Conservation (phyloP, 2,329 filamentous ascomycete genomes). For the Neoscytalidium dimidiatum region DNA sequence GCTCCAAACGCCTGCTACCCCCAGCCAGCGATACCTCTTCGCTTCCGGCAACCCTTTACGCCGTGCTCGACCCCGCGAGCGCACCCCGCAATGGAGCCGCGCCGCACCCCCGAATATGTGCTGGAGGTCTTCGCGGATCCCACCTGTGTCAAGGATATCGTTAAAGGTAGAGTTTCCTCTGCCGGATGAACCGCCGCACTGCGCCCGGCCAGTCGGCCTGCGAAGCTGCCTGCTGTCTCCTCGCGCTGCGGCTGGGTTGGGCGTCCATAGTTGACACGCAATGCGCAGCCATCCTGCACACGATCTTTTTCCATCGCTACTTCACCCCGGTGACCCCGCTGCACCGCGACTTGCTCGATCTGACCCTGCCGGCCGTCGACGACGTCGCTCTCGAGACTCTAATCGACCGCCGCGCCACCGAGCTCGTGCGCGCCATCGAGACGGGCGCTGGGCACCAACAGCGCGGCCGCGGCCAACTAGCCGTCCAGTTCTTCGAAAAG, state of each 20-base stretch:
- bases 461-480: conserved; percentile 73
- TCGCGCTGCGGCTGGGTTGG: background rate
- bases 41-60: background rate
- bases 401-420: conserved; percentile 82
- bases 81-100: conserved; percentile 58
- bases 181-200: background rate
- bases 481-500: conserved; percentile 94
- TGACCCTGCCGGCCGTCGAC: conserved; percentile 85
- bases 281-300: conserved; percentile 78
- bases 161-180: conserved; percentile 67
- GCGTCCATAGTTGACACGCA: conserved; percentile 6
- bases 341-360: conserved; percentile 85
- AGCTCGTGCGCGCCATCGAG: conserved; percentile 76
- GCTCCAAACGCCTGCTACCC: background rate
- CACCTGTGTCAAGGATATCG: conserved; percentile 83
- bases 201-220: background rate
- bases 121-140: conserved; percentile 94
- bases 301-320: conserved; percentile 98
- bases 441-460: conserved; percentile 55
- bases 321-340: conserved; percentile 83
- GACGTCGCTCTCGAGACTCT: conserved; percentile 90
- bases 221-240: conserved; percentile 4
- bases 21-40: background rate
- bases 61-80: conserved; percentile 3
- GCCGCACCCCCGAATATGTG: conserved; percentile 80